Evolutionary conservation across 441 rosid genomes (phyloP).

Genomic region (Kokia cookei): DNA sequence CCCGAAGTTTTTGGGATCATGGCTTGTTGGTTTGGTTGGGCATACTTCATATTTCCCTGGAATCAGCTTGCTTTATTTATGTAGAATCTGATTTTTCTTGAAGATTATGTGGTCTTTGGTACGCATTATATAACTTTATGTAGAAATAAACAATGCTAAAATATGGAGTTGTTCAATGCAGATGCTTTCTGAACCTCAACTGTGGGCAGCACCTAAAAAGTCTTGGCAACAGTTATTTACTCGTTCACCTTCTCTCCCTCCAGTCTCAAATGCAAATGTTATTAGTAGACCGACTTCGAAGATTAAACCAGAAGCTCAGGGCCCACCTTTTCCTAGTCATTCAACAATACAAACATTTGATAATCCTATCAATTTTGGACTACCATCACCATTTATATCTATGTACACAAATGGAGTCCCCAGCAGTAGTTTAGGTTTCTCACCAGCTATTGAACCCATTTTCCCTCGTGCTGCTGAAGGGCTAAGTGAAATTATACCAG

Average conservation of each 20-base stretch:
- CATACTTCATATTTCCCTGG: neutral
- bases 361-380: constrained; percentile 85
- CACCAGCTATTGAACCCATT: constrained; percentile 39
- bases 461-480: constrained; percentile 37
- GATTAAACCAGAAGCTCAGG: constrained; percentile 45
- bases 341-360: constrained; percentile 61
- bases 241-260: constrained; percentile 44
- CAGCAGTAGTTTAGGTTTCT: constrained; percentile 29
- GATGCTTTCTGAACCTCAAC: constrained; percentile 58
- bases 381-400: constrained; percentile 68
- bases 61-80: neutral
- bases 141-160: constrained; percentile 10
- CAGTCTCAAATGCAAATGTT: constrained; percentile 49
- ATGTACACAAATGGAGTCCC: constrained; percentile 37
- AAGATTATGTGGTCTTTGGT: neutral
- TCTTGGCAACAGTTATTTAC: constrained; percentile 93
- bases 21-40: neutral
- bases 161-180: constrained; percentile 37
- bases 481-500: constrained; percentile 36
- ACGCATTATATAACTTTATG: neutral
- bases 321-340: constrained; percentile 40
- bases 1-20: neutral
- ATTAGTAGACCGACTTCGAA: constrained; percentile 70
- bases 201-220: constrained; percentile 54
- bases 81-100: constrained; percentile 1